A percentile compares a stretch with the other conserved stretches of the same genome.
phyloP scores from a whole-genome alignment of 2,329 filamentous ascomycete species.

The Graphilbum fragrans region DNA sequence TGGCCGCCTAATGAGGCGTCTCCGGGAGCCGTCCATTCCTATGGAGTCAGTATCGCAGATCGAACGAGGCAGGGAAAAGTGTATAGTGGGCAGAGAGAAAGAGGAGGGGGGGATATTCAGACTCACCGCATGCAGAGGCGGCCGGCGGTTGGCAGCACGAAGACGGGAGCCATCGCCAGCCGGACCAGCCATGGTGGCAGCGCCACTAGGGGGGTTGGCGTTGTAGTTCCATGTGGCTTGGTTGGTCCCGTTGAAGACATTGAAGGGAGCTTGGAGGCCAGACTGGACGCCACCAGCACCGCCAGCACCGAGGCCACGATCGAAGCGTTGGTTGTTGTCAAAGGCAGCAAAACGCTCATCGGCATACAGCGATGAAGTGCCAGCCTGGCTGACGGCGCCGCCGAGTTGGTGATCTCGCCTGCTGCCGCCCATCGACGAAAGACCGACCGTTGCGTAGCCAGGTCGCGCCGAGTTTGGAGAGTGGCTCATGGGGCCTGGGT shows the following conservation, averaged over 20 bases:
- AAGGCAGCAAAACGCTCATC: constrained; percentile 56
- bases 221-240: constrained; percentile 73
- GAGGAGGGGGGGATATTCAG: constrained; percentile 9
- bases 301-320: constrained; percentile 19
- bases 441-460: constrained; percentile 38
- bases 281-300: constrained; percentile 14
- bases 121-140: constrained; percentile 59
- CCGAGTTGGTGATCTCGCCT: constrained; percentile 68
- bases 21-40: constrained; percentile 13
- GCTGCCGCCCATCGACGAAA: constrained; percentile 30
- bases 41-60: not conserved
- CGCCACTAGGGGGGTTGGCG: constrained; percentile 32
- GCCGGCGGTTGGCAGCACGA: constrained; percentile 37
- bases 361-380: constrained; percentile 53
- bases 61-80: no score
- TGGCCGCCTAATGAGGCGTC: constrained; percentile 8
- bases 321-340: constrained; percentile 36
- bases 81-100: constrained; percentile 4
- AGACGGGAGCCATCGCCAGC: constrained; percentile 52
- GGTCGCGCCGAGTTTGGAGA: constrained; percentile 62
- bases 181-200: constrained; percentile 52
- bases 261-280: constrained; percentile 28
- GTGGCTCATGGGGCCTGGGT: constrained; percentile 46
- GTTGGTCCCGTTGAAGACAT: constrained; percentile 31
- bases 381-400: constrained; percentile 57